Evolutionary conservation across 148 eudicot genomes (phyloP), one percentile per base, ranked within the genome.

Genomic region (Cornus florida): DNA sequence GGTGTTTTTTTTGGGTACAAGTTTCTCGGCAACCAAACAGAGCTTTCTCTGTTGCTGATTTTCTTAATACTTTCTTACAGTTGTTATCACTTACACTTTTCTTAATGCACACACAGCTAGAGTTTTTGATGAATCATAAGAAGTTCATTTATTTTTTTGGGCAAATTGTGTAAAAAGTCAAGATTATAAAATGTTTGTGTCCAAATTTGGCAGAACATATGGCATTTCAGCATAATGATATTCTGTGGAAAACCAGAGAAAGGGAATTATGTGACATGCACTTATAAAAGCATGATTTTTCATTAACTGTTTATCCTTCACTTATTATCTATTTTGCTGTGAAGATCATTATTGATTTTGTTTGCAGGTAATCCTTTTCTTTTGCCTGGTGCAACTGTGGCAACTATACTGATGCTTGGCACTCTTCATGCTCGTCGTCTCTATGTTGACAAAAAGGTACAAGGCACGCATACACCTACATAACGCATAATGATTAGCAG

Each of bases 361-460:
- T 77, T 59, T 60, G 88, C 84, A 95, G 99, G 99, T 59, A 89
- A 87, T 82, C 81, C 86, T 23, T 90, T 85, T 75, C 39, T 93
- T 84, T 85, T 93, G 72, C 92, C 97, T 56, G 99, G 99, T 13
- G 99, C 99, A 70, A 95, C 99, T 73, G 89, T 88, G 75, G 99
- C 93, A 35, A 93, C 99, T 69, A 88, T 95, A 74, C 85, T 89
- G 46, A 95, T 95, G 99, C 92, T 95, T 10, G 99, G 97, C 67
- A 91, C 88, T 79, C 98, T 95, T 78, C 98, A 95, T 81, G 97
- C 91, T 59, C 97, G 99, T 43, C 97, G 98, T 22, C 86, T 95
- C 33, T 95, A 92, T 65, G 86, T 90, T 65, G 99, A 95, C 83
- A 89, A 81, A 78, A 92, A 93, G 97, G 99, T 91, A 3, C 14